Evolutionary conservation across 768 basidiomycete genomes (phyloP).

Genomic region (Kwoniella sp.): DNA sequence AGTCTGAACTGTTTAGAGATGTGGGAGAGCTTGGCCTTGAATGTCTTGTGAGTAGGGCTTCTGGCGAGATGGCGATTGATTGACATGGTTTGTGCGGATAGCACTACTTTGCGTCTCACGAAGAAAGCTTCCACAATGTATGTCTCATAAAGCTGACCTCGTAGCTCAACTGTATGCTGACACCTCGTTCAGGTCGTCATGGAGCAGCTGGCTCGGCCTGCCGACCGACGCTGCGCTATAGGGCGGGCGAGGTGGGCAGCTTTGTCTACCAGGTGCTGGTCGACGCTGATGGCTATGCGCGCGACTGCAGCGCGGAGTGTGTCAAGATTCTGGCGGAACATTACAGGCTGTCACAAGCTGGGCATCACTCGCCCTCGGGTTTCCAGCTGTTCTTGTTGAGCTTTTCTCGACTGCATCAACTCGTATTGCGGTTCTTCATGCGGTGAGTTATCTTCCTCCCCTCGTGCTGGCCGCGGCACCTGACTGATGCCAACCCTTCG

Average conservation of each 20-base stretch:
- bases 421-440: constrained; percentile 40
- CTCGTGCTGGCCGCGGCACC: not conserved
- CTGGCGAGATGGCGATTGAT: not conserved
- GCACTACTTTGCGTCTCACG: constrained; percentile 38
- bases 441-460: constrained; percentile 12
- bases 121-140: constrained; percentile 39
- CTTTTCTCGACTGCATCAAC: constrained; percentile 30
- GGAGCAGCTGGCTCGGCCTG: constrained; percentile 30
- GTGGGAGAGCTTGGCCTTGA: constrained; percentile 39
- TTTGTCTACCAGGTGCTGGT: not conserved
- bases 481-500: not conserved
- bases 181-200: constrained; percentile 22
- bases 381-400: constrained; percentile 40
- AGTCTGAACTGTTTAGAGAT: constrained; percentile 37
- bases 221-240: constrained; percentile 34
- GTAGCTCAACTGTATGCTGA: constrained; percentile 18
- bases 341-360: constrained; percentile 38
- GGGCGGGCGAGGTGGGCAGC: constrained; percentile 34
- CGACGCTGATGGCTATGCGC: too few species aligned
- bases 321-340: constrained; percentile 44
- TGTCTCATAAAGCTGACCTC: too few species aligned
- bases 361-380: constrained; percentile 25
- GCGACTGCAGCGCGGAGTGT: constrained; percentile 41
- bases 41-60: constrained; percentile 28
- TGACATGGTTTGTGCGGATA: constrained; percentile 3